phyloP scores from a whole-genome alignment of 345 rosid genomes.

The Geranium rotundifolium region DNA sequence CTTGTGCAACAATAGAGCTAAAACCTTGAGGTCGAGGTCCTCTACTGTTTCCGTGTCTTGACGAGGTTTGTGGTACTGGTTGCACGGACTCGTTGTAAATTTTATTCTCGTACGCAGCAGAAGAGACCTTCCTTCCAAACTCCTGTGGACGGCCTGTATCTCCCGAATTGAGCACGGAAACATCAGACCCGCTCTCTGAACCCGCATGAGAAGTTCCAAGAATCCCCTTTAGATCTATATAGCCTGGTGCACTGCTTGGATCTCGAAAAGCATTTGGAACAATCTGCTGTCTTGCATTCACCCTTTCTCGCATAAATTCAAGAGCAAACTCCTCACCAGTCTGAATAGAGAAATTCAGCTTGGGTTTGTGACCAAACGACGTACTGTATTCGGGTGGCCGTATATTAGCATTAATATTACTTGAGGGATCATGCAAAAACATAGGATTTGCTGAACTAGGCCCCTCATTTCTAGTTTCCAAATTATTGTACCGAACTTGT shows the following conservation, averaged over 20 bases:
- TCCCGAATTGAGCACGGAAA: constrained; percentile 23
- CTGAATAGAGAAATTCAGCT: constrained; percentile 55
- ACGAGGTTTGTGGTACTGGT: too few relatives aligned
- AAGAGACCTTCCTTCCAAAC: constrained; percentile 26
- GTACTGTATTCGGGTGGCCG: constrained; percentile 34
- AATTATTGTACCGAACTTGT: constrained; percentile 25
- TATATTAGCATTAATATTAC: constrained; percentile 39
- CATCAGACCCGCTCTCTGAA: constrained; percentile 39
- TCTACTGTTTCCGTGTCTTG: too few relatives aligned
- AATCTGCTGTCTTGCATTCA: constrained; percentile 39
- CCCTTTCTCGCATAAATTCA: constrained; percentile 63
- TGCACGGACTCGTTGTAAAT: too few relatives aligned
- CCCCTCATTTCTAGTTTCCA: constrained; percentile 36
- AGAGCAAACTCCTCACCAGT: constrained; percentile 76
- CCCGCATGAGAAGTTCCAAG: constrained; percentile 37
- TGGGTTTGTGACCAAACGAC: constrained; percentile 42
- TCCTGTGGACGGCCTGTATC: constrained; percentile 31
- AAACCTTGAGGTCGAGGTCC: too few relatives aligned
- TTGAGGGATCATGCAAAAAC: constrained; percentile 35
- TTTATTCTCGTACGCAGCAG: constrained; percentile 1
- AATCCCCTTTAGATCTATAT: constrained; percentile 40
- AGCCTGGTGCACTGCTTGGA: constrained; percentile 27
- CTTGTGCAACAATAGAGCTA: constrained; percentile 4
- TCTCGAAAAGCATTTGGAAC: constrained; percentile 28
- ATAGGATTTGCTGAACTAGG: constrained; percentile 37